Conservation (phyloP, 331 rosid species). For the Erythrophleum ivorense region DNA sequence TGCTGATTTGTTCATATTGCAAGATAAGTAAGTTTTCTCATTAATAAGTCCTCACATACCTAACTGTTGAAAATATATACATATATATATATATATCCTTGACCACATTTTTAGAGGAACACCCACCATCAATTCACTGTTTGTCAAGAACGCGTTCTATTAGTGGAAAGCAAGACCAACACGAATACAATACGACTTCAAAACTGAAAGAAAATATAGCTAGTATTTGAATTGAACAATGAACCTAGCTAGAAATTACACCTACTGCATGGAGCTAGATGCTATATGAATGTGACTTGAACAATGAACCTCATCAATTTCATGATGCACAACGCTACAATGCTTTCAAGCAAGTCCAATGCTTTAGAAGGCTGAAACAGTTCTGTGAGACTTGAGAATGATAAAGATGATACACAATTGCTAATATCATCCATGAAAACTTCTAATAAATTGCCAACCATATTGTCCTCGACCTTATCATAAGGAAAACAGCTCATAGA, state of each 20-base stretch:
- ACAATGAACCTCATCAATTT: not conserved
- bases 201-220: not conserved
- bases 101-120: too few species aligned
- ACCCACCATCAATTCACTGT: too few species aligned
- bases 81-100: too few species aligned
- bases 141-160: too few species aligned
- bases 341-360: too few species aligned
- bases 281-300: not conserved
- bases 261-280: not conserved
- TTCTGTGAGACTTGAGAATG: not conserved
- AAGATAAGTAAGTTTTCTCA: too few species aligned
- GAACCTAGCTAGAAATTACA: not conserved
- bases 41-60: too few species aligned
- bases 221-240: not conserved
- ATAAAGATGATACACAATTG: not conserved
- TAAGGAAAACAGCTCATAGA: slow-evolving; percentile 40
- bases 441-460: slow-evolving; percentile 18
- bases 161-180: not conserved
- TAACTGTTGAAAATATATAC: too few species aligned
- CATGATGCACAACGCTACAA: not conserved
- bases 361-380: not conserved
- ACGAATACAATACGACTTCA: not conserved
- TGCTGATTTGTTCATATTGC: too few species aligned
- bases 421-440: not conserved
- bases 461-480: slow-evolving; percentile 25